Base-by-base conservation (phyloP, 768 basidiomycete species). In the Trichaptum fuscoviolaceum region DNA sequence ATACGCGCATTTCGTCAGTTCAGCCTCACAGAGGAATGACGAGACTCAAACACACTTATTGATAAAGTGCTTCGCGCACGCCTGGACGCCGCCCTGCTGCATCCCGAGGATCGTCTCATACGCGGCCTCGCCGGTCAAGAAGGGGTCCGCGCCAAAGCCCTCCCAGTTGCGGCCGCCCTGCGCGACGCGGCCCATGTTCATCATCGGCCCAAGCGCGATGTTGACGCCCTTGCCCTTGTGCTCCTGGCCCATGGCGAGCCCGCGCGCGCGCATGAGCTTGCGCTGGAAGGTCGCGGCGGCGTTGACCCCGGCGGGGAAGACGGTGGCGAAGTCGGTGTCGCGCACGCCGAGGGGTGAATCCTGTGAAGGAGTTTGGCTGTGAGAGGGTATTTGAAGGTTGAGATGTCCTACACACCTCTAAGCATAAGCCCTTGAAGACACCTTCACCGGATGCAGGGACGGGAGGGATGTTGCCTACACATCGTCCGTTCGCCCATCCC, bases 141-240 rank as follows among this genome's bases (percentile, higher is more conserved):
- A 96, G 0, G 95, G 95, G 74, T 97, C 95, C 10, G 85, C 93
- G 34, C 95, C 94, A 66, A 95, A 95, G n/a, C 93, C 93, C 81
- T 96, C 95, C 92, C 93, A 96, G 76, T 95, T 94, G 30, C 95
- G 82, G 20, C 95, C 95, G 7, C 90, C 93, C 69, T 85, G 81
- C 2, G 91, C 87, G 23, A 89, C 77, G 20, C 92, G 85, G 0
- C 89, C 91, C 80, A 96, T 85, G 74, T 95, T 95, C 87, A 93
- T 95, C 89, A 92, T 92, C 0, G 93, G 85, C 30, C 83, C 81
- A 2, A 96, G 82, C 10, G 87, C 89, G 62, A 96, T 78, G 70
- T 97, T 85, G 60, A 92, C 87, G 25, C 96, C 96, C 73, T 96
- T 95, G 27, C 85, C 87, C 65, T 82, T 82, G 77, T 92, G 90